Evolutionary conservation across 2,329 filamentous ascomycete genomes (phyloP), one percentile per base, ranked within the genome.

Genomic region (Pseudodiploospora longispora): DNA sequence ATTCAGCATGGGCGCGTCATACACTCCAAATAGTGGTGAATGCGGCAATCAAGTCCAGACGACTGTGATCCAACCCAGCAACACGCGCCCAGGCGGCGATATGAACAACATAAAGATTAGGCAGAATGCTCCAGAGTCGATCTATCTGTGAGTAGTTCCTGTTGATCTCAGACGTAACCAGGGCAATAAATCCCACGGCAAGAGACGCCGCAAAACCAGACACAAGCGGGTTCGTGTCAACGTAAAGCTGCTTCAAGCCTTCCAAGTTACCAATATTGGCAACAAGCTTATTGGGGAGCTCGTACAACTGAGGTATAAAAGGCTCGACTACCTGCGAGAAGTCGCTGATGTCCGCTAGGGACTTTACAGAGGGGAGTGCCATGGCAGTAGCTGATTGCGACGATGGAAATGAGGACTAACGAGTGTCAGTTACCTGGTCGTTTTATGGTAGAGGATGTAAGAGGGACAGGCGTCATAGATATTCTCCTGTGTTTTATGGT

Each of bases 61-160:
- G 78, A 43, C 76, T 69, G 10, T 84, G 84, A 5, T 82, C 76
- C 1, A 95, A 59, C 2, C 83, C 85, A 36, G 82, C 77, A 50
- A 91, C 57, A 54, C 85, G 83, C 35, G 89, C 85, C 83, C 90
- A 98, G n/a, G 81, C 56, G 33, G 80, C 77, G 60, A 87, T 93
- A 64, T 98, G 90, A 5, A 81, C 75, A 60, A 93, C 85, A 66
- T 95, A 97, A 41, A 95, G 59, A 6, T 87, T 83, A 2, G 93
- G 93, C 41, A 98, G 68, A 48, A 98, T 73, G 59, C 87, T 93
- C 93, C 93, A 98, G 55, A 84, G 69, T 40, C 93, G 81, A 64
- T 98, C 93, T 36, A 98, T 83, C 66, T 98, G 93, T n/a, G 90
- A 96, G 64, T 90, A 96, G 65, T 98, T 98, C 58, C 77, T 78